A percentile compares a stretch with the other conserved stretches of the same genome.
Conservation (phyloP, 1,284 basidiomycete genomes). For the Cryptococcus amylolentus region DNA sequence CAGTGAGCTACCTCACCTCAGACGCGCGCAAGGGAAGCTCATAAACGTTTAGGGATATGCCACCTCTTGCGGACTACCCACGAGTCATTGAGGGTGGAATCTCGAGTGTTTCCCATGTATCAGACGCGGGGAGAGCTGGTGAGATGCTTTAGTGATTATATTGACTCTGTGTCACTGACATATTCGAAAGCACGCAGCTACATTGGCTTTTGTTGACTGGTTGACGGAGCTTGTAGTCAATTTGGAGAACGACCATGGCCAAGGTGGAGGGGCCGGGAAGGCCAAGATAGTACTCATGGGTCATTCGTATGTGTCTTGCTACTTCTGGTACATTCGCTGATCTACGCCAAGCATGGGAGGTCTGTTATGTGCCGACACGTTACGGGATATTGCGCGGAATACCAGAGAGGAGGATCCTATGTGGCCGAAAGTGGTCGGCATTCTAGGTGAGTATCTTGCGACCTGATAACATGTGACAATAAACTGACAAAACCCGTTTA, state of each 20-base stretch:
- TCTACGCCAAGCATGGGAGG: conserved; percentile 72
- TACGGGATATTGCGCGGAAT: conserved; percentile 63
- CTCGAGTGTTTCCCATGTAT: conserved; percentile 80
- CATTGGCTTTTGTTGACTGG: conserved; percentile 82
- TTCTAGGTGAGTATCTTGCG: conserved; percentile 29
- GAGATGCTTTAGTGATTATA: conserved; percentile 34
- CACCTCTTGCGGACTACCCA: conserved; percentile 62
- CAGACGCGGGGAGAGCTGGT: conserved; percentile 89
- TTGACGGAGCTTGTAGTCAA: conserved; percentile 73
- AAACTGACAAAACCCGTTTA: conserved; percentile 32
- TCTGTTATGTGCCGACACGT: conserved; percentile 76
- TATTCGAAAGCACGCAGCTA: conserved; percentile 66
- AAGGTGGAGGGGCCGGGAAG: conserved; percentile 66
- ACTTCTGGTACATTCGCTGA: background rate
- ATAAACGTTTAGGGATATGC: conserved; percentile 57
- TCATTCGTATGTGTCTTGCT: conserved; percentile 63
- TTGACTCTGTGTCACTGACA: background rate
- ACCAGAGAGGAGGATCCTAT: conserved; percentile 35
- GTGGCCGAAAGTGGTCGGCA: conserved; percentile 46
- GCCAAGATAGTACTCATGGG: conserved; percentile 83
- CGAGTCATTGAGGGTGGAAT: conserved; percentile 60
- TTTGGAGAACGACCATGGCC: conserved; percentile 64
- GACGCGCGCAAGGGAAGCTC: background rate
- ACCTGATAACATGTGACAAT: background rate
- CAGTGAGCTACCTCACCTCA: conserved; percentile 18